phyloP scores from a whole-genome alignment of 164 flowering plant genomes.

The Macadamia integrifolia region DNA sequence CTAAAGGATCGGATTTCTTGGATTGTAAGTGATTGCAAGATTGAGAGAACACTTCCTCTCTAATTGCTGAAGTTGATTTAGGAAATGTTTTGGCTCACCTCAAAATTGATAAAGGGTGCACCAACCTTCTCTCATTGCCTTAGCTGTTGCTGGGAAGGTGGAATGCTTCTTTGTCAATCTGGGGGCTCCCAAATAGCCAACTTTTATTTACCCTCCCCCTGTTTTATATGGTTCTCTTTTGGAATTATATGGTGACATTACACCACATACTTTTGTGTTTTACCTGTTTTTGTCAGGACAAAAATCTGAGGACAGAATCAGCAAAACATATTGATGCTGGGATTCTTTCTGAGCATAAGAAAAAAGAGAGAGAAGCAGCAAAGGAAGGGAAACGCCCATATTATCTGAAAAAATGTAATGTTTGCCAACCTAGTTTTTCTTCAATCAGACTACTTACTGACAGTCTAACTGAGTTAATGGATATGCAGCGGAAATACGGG shows the following conservation, averaged over 20 bases:
- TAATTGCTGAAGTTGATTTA: too few species aligned
- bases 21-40: conserved; percentile 53
- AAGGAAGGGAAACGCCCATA: conserved; percentile 41
- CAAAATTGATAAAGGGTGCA: too few species aligned
- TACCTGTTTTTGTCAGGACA: conserved; percentile 38
- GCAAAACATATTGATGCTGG: conserved; percentile 39
- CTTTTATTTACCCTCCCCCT: too few species aligned
- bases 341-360: conserved; percentile 78
- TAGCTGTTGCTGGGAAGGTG: too few species aligned
- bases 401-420: conserved; percentile 76
- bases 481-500: conserved; percentile 73
- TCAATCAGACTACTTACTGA: not conserved
- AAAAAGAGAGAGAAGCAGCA: conserved; percentile 85
- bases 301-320: conserved; percentile 52
- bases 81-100: too few species aligned
- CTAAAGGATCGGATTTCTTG: conserved; percentile 49
- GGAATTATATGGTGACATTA: not conserved
- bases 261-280: not conserved
- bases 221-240: not conserved
- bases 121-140: too few species aligned
- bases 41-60: not conserved
- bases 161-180: too few species aligned
- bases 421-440: not conserved
- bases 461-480: conserved; percentile 5
- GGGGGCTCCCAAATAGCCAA: too few species aligned